A percentile compares a stretch with the other conserved stretches of the same genome.
Evolutionary conservation across 129 eudicot species (phyloP).

Genomic region (Saposhnikovia divaricata): DNA sequence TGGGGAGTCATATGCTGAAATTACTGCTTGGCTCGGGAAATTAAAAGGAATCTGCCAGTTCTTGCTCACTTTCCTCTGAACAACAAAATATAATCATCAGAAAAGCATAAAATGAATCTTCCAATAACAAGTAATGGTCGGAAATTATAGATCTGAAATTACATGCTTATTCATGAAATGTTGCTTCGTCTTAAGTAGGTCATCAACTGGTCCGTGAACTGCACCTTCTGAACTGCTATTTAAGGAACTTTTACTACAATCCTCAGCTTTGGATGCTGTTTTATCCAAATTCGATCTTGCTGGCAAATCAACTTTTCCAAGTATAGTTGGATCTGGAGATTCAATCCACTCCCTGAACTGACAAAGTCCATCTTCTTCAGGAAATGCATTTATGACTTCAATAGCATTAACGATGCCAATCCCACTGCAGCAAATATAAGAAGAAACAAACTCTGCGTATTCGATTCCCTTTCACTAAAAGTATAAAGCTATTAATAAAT

Average conservation of each 20-base stretch:
- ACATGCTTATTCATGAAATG: constrained; percentile 90
- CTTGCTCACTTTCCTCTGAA: constrained; percentile 92
- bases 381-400: constrained; percentile 92
- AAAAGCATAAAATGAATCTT: constrained; percentile 5
- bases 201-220: constrained; percentile 20
- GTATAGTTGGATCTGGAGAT: constrained; percentile 88
- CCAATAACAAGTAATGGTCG: neutral
- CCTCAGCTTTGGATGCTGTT: constrained; percentile 34
- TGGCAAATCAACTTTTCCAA: constrained; percentile 41
- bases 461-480: neutral
- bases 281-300: constrained; percentile 35
- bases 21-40: constrained; percentile 81
- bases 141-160: constrained; percentile 16
- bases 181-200: constrained; percentile 29
- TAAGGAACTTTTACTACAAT: constrained; percentile 8
- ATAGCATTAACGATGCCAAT: constrained; percentile 96
- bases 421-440: constrained; percentile 41
- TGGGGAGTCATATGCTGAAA: constrained; percentile 75
- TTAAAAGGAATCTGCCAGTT: constrained; percentile 93
- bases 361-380: constrained; percentile 76
- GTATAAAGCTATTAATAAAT: neutral
- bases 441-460: neutral
- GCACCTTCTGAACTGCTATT: constrained; percentile 26
- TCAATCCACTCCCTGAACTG: constrained; percentile 96
- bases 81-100: constrained; percentile 10